Evolutionary conservation across 2,329 filamentous ascomycete genomes (phyloP).

Genomic region (Sclerotiophoma versabilis): DNA sequence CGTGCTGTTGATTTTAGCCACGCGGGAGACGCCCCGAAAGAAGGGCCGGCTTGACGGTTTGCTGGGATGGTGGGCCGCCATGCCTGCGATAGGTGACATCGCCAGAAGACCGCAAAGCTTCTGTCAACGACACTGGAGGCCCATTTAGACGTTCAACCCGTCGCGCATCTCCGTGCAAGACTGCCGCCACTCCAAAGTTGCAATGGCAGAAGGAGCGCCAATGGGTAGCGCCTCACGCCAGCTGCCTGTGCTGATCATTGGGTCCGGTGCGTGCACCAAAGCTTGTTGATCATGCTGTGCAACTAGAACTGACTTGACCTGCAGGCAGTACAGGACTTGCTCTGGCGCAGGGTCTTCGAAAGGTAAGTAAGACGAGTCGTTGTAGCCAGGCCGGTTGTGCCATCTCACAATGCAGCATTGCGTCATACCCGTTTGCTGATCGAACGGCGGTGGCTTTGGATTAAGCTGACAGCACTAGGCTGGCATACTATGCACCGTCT

Average conservation of each 20-base stretch:
- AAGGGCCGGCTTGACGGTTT: not conserved
- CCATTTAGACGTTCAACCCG: not conserved
- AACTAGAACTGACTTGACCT: constrained; percentile 21
- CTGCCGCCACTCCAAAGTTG: not conserved
- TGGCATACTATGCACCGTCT: constrained; percentile 58
- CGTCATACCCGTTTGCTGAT: constrained; percentile 2
- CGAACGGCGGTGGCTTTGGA: not conserved
- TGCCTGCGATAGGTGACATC: not conserved
- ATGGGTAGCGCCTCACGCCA: not conserved
- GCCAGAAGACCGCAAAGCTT: constrained; percentile 7
- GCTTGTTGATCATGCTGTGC: not conserved
- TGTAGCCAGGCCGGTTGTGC: not conserved
- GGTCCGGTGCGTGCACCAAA: constrained; percentile 36
- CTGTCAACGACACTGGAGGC: constrained; percentile 6
- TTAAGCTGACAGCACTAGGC: constrained; percentile 31
- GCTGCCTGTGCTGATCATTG: constrained; percentile 41
- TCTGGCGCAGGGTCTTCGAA: constrained; percentile 46
- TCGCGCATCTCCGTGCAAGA: not conserved
- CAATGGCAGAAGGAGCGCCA: constrained; percentile 7
- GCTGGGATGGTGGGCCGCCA: constrained; percentile 4
- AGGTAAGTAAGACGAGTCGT: constrained; percentile 31
- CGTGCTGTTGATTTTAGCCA: constrained; percentile 1
- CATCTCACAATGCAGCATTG: constrained; percentile 4
- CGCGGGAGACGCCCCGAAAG: not conserved
- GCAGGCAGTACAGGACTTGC: constrained; percentile 47